A percentile compares a stretch with the other conserved stretches of the same genome.
Evolutionary conservation across 2,329 filamentous ascomycete genomes (phyloP).

Genomic region (Nigrospora sphaerica): DNA sequence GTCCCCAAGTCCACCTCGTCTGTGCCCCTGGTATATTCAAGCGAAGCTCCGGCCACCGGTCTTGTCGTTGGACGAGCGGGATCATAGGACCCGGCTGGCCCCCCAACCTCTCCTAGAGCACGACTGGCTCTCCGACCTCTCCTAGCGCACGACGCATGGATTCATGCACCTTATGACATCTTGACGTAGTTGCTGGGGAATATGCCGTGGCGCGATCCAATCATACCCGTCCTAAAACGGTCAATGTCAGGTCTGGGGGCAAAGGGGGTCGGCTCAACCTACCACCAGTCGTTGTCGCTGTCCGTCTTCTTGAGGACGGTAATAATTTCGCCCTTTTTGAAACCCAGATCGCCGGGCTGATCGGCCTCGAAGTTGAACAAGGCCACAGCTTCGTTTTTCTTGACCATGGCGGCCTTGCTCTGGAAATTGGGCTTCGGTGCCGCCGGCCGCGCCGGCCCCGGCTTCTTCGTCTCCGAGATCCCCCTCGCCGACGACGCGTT

Average conservation of each 20-base stretch:
- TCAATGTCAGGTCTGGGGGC: background rate
- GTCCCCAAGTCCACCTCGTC: too few relatives aligned
- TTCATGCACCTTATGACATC: conserved; percentile 35
- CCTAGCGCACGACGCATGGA: too few relatives aligned
- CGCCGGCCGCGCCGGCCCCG: conserved; percentile 68
- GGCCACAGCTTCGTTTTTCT: conserved; percentile 78
- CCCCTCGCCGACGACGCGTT: conserved; percentile 43
- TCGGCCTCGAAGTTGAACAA: conserved; percentile 93
- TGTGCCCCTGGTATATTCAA: too few relatives aligned
- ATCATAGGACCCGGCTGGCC: too few relatives aligned
- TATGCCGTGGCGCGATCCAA: conserved; percentile 79
- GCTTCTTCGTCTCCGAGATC: conserved; percentile 32
- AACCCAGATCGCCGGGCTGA: conserved; percentile 84
- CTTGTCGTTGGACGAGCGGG: too few relatives aligned
- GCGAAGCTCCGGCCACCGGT: too few relatives aligned
- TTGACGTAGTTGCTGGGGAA: conserved; percentile 82
- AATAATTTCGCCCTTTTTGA: conserved; percentile 96
- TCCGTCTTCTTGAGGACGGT: conserved; percentile 93
- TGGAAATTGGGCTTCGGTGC: conserved; percentile 85
- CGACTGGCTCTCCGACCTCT: too few relatives aligned
- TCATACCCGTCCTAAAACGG: conserved; percentile 67
- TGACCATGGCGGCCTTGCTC: conserved; percentile 47
- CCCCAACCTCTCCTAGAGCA: too few relatives aligned
- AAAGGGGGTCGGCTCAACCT: conserved; percentile 25
- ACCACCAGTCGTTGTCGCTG: conserved; percentile 93